Conservation (phyloP, 2,329 filamentous ascomycete genomes). For the Rugonectria rugulosa region DNA sequence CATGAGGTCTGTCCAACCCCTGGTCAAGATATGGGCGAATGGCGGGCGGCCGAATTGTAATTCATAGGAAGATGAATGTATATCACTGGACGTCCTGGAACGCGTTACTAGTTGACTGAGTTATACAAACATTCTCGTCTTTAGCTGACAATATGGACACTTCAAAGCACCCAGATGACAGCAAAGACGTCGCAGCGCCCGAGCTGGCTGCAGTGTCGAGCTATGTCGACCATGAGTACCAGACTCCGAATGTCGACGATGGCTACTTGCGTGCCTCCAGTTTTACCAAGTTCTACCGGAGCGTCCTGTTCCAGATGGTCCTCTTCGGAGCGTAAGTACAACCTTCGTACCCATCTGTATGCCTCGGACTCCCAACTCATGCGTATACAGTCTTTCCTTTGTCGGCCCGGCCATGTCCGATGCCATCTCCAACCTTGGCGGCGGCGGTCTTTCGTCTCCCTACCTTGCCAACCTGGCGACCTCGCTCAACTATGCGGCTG, state of each 20-base stretch:
- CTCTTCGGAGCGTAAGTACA: slow-evolving; percentile 24
- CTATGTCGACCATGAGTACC: slow-evolving; percentile 4
- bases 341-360: neutral
- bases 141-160: neutral
- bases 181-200: slow-evolving; percentile 5
- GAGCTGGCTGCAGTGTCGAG: slow-evolving; percentile 4
- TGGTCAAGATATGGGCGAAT: neutral
- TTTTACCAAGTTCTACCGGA: slow-evolving; percentile 10
- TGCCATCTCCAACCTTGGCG: slow-evolving; percentile 20
- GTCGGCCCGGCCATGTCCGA: slow-evolving; percentile 21
- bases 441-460: slow-evolving; percentile 16
- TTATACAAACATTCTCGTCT: neutral
- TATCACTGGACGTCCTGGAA: slow-evolving; percentile 8
- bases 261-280: slow-evolving; percentile 2
- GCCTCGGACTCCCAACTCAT: neutral
- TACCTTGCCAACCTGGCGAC: slow-evolving; percentile 23
- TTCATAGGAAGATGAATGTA: no score
- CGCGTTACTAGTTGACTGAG: no score
- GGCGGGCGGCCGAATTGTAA: slow-evolving; percentile 7
- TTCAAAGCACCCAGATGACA: slow-evolving; percentile 2
- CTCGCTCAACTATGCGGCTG: slow-evolving; percentile 15
- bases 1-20: neutral
- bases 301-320: slow-evolving; percentile 20
- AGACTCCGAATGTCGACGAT: slow-evolving; percentile 3
- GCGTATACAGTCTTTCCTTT: slow-evolving; percentile 14